Conservation (phyloP, 2,329 filamentous ascomycete genomes). For the Claviceps sp. region DNA sequence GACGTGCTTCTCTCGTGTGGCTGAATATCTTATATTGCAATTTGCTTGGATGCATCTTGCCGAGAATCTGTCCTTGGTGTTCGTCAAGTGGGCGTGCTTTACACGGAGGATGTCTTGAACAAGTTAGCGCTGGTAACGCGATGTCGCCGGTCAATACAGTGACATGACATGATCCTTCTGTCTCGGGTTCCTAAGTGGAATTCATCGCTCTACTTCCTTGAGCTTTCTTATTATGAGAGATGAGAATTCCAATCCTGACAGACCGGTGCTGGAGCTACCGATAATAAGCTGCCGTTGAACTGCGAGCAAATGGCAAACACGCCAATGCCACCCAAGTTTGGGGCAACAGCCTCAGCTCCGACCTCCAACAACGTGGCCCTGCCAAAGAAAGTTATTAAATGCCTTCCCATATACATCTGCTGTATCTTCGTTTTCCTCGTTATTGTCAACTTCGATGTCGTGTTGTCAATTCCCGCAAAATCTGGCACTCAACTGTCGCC, state of each 20-base stretch:
- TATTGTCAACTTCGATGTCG: background rate
- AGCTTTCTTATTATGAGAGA: too few relatives aligned
- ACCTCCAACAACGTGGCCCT: constrained; percentile 22
- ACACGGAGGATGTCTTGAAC: background rate
- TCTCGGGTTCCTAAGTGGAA: too few relatives aligned
- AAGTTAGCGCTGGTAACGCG: background rate
- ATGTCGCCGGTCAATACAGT: background rate
- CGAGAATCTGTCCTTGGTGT: background rate
- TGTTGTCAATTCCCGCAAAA: background rate
- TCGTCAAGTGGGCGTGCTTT: background rate
- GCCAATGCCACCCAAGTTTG: background rate
- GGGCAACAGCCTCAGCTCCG: constrained; percentile 1
- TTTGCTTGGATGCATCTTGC: background rate
- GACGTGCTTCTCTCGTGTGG: background rate
- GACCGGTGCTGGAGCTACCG: too few relatives aligned
- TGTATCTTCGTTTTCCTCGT: constrained; percentile 25
- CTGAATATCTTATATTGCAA: background rate
- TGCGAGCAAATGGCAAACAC: background rate
- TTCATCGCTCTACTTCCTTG: too few relatives aligned
- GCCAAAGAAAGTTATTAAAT: constrained; percentile 34
- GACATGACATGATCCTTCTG: too few relatives aligned
- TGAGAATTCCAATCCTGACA: background rate
- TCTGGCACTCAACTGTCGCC: background rate
- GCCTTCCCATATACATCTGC: constrained; percentile 31
- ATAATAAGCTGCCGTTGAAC: background rate